These are phyloP conservation scores for Diplotaxis tenuifolia DNA, from an alignment of 345 rosid genomes.

Conservation along the genomic window DNA sequence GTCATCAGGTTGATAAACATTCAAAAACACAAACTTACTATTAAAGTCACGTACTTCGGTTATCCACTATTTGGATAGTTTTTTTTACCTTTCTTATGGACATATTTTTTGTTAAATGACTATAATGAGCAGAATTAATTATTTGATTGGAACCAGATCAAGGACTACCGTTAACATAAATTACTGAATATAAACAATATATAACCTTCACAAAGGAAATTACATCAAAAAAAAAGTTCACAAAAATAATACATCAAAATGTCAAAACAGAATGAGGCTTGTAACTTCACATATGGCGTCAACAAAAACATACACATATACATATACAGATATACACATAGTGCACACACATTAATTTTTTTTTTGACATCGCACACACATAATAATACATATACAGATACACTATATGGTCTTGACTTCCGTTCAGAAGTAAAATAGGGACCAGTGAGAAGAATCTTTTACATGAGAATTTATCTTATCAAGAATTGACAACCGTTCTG, in stretches of 20 bases:
- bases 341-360: too few relatives aligned
- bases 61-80: background rate
- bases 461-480: slow-evolving; percentile 29
- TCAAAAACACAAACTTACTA: background rate
- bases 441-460: slow-evolving; percentile 24
- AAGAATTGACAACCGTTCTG: slow-evolving; percentile 21
- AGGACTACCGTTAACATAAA: background rate
- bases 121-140: background rate
- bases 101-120: background rate
- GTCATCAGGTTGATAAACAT: too few relatives aligned
- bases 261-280: background rate
- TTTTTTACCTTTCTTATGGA: background rate
- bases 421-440: slow-evolving; percentile 24
- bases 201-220: background rate
- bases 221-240: background rate
- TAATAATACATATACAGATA: background rate
- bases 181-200: too few relatives aligned
- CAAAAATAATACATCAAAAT: background rate
- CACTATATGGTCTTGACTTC: slow-evolving; percentile 23
- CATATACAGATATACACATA: background rate
- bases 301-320: background rate
- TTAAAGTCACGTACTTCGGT: background rate
- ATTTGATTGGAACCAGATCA: background rate
- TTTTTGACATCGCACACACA: too few relatives aligned
- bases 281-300: background rate